phyloP scores from a whole-genome alignment of 2,329 filamentous ascomycete genomes.

The Alternaria atra region DNA sequence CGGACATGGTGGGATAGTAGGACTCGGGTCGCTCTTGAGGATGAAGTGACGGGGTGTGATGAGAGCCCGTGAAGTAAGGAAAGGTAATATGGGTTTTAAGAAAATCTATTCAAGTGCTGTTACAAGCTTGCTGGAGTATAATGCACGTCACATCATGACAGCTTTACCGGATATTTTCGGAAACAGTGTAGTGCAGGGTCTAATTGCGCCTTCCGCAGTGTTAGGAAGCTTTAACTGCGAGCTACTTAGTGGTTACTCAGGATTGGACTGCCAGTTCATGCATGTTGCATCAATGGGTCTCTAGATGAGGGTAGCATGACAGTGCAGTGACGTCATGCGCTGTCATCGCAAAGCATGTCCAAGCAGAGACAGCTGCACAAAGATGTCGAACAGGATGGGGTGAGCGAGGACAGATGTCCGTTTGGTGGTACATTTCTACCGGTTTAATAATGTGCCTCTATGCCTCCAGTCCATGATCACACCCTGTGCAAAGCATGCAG shows the following conservation, averaged over 20 bases:
- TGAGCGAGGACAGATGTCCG: not conserved
- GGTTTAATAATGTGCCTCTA: constrained; percentile 6
- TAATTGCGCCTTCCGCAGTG: not conserved
- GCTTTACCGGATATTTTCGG: constrained; percentile 3
- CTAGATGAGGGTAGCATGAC: not conserved
- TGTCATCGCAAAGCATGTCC: not conserved
- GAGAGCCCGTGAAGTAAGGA: not conserved
- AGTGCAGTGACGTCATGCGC: not conserved
- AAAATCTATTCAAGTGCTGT: not conserved
- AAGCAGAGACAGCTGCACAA: not conserved
- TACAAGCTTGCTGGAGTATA: not conserved
- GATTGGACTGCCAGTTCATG: not conserved
- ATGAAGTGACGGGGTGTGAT: not conserved
- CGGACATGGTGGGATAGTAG: constrained; percentile 15
- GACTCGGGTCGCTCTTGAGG: not conserved
- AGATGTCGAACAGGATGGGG: not conserved
- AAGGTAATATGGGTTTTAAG: not conserved
- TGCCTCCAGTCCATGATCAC: not conserved
- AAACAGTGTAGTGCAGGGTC: not conserved
- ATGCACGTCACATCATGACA: constrained; percentile 7
- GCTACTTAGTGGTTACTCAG: not conserved
- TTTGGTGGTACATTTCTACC: constrained; percentile 1
- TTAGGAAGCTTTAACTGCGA: not conserved
- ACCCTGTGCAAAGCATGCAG: constrained; percentile 2
- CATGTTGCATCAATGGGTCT: not conserved